phyloP scores from a whole-genome alignment of 2,329 filamentous ascomycete species.

The Aspergillus sp. region DNA sequence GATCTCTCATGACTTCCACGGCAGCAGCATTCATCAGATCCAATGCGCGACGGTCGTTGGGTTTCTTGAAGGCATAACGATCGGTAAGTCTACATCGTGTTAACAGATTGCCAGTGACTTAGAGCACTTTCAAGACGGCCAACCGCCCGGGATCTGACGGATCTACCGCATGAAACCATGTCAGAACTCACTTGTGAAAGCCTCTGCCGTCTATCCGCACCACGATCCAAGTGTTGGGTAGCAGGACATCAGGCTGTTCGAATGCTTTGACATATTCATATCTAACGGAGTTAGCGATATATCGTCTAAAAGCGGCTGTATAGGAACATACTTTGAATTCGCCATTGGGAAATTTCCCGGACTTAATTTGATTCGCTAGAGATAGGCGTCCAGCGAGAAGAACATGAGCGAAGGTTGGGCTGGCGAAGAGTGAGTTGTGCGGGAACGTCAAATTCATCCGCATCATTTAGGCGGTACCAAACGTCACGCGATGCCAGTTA shows the following conservation, averaged over 20 bases:
- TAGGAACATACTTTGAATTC: conserved; percentile 13
- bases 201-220: conserved; percentile 90
- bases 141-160: no score
- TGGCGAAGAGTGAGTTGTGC: not conserved
- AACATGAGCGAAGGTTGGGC: not conserved
- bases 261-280: conserved; percentile 93
- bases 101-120: not conserved
- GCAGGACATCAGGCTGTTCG: conserved; percentile 74
- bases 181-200: conserved; percentile 82
- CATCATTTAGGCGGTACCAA: not conserved
- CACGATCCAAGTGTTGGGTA: conserved; percentile 94
- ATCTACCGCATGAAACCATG: no score
- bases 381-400: not conserved
- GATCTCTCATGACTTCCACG: conserved; percentile 75
- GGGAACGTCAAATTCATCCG: not conserved
- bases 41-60: conserved; percentile 83
- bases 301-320: not conserved
- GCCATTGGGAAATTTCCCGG: conserved; percentile 6
- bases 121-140: no score
- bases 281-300: conserved; percentile 46
- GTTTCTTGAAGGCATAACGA: conserved; percentile 84
- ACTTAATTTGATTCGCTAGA: not conserved
- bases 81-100: conserved; percentile 64
- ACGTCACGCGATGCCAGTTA: no score
- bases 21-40: conserved; percentile 95